A percentile compares a stretch with the other conserved stretches of the same genome.
Evolutionary conservation across 371 early-diverging fungal species (phyloP).

Genomic region (Mucor plumbeus): DNA sequence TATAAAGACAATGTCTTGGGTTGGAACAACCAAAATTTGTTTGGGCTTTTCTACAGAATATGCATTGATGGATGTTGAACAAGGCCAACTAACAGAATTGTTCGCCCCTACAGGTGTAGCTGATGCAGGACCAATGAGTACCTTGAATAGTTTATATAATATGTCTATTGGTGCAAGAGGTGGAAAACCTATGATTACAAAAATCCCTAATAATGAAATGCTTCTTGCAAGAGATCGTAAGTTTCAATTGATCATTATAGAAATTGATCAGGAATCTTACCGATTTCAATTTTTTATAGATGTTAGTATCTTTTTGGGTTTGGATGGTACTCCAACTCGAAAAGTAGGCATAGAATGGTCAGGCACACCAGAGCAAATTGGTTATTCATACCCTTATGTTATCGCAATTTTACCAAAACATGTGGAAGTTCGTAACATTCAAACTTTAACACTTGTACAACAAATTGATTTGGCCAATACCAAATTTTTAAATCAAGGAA

Average conservation of each 20-base stretch:
- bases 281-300: slow-evolving; percentile 35
- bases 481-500: slow-evolving; percentile 68
- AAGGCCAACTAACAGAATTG: slow-evolving; percentile 58
- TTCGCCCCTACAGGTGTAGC: slow-evolving; percentile 52
- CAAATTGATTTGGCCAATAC: slow-evolving; percentile 69
- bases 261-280: no score
- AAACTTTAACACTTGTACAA: slow-evolving; percentile 83
- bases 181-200: slow-evolving; percentile 72
- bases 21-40: slow-evolving; percentile 68
- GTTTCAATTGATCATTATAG: not conserved
- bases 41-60: slow-evolving; percentile 73
- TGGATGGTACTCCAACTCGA: slow-evolving; percentile 70
- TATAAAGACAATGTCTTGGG: slow-evolving; percentile 74
- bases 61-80: slow-evolving; percentile 66
- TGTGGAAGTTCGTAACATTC: slow-evolving; percentile 88
- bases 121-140: slow-evolving; percentile 52
- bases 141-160: slow-evolving; percentile 50
- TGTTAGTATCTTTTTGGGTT: slow-evolving; percentile 72
- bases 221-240: slow-evolving; percentile 76
- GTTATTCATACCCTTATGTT: slow-evolving; percentile 78
- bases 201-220: slow-evolving; percentile 75
- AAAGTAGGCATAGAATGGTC: slow-evolving; percentile 79
- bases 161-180: slow-evolving; percentile 65
- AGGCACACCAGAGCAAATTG: slow-evolving; percentile 73
- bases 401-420: slow-evolving; percentile 71